Evolutionary conservation across 2,329 filamentous ascomycete genomes (phyloP).

Genomic region (Westerdykella ornata): DNA sequence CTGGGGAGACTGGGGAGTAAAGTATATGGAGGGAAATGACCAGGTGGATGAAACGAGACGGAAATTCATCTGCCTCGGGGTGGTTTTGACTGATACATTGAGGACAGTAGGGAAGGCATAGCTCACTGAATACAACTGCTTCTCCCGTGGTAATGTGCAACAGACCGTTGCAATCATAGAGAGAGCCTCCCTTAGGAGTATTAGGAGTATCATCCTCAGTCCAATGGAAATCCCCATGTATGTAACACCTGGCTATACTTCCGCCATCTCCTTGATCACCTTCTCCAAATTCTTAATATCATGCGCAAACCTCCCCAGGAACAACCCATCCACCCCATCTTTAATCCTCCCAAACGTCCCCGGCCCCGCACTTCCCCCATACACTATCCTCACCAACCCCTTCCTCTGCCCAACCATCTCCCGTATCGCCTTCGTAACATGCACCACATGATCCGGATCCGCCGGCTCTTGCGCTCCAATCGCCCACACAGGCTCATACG

Average conservation of each 20-base stretch:
- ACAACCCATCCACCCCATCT: slow-evolving; percentile 69
- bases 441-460: slow-evolving; percentile 62
- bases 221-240: too few species aligned
- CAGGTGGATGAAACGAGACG: too few species aligned
- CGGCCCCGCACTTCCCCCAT: slow-evolving; percentile 76
- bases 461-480: slow-evolving; percentile 72
- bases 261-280: slow-evolving; percentile 64
- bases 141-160: too few species aligned
- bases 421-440: slow-evolving; percentile 60
- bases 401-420: slow-evolving; percentile 46
- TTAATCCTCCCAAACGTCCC: slow-evolving; percentile 64
- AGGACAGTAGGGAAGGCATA: too few species aligned
- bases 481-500: slow-evolving; percentile 86
- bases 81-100: too few species aligned
- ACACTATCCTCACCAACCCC: slow-evolving; percentile 63
- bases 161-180: too few species aligned
- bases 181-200: too few species aligned
- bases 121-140: too few species aligned
- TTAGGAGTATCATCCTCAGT: too few species aligned
- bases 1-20: too few species aligned
- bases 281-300: slow-evolving; percentile 63
- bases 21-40: too few species aligned
- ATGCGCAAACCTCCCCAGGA: slow-evolving; percentile 75
- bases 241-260: slow-evolving; percentile 12
- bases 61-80: too few species aligned